Conservation (phyloP, 352 stramenopile species). For the Achlya hypogyna region DNA sequence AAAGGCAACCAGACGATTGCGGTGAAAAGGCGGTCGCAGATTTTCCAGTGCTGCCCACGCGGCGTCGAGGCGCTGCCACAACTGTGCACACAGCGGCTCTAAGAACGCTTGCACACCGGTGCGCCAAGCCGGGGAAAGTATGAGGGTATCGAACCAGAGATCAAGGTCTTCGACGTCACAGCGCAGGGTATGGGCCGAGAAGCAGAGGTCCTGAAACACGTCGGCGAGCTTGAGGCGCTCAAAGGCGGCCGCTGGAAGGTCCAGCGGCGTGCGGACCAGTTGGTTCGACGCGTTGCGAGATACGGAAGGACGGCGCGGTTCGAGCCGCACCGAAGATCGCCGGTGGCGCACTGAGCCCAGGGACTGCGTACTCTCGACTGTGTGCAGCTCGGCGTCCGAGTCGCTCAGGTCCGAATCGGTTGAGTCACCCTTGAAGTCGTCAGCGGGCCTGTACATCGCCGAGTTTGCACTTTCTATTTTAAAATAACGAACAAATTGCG, state of each 20-base stretch:
- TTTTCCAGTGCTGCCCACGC: not conserved
- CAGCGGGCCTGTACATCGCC: not conserved
- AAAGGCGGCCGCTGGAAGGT: not conserved
- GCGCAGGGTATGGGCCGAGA: not conserved
- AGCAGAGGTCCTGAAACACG: not conserved
- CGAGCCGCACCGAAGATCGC: not conserved
- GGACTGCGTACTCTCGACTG: not conserved
- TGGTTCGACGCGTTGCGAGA: not conserved
- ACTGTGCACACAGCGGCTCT: not conserved
- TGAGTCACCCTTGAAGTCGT: not conserved
- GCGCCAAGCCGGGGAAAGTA: not conserved
- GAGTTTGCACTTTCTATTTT: not conserved
- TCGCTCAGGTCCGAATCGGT: not conserved
- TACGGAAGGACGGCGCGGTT: not conserved
- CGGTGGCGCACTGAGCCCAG: not conserved
- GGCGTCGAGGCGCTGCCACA: not conserved
- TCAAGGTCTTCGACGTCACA: not conserved
- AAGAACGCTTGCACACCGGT: not conserved
- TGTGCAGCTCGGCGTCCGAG: not conserved
- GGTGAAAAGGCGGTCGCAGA: not conserved
- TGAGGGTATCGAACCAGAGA: not conserved
- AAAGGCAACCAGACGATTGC: not conserved
- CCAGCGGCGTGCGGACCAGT: not conserved
- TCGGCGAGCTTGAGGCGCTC: not conserved
- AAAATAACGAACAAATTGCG: not conserved